Base-by-base conservation (phyloP, 495 filamentous ascomycete species). In the Thozetella sp. region DNA sequence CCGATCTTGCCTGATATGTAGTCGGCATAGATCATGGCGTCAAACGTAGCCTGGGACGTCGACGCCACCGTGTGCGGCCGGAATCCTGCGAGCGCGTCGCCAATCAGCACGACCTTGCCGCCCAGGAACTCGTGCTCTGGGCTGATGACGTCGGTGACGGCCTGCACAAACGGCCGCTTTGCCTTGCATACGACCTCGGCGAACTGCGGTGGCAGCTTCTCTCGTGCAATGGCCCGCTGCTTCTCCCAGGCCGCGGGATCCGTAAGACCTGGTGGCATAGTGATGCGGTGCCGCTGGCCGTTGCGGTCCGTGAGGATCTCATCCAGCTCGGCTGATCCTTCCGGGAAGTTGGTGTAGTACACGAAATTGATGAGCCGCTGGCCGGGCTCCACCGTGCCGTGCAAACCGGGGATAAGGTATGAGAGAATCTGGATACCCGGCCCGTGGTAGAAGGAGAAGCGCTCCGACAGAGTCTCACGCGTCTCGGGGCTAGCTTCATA, bases 401-500 rank as follows among this genome's bases (percentile, higher is more conserved):
- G 67, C 17, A 71, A 55, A 1, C 81, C 83, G 0, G 83, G 80
- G 43, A 87, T 86, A 15, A 80, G 70, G 61, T 88, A 86, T 17
- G 77, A 76, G 17, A 80, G 69, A 59, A 80, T 78, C 58, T 82
- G 75, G 11, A 76, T 65, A 19, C 73, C 72, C 12, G 66, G 64
- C n/a, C 67, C 65, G 59, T 78, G 75, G 63, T 72, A 82, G 65
- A 79, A 83, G 45, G 76, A 78, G 66, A 81, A 79, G 0, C 65
- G 61, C 54, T 91, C 87, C 53, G 86, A 72, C 40, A 86, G 78
- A 15, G 81, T 70, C 22, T 82, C 81, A 25, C 92, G 90, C 0
- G 83, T 69, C 58, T 90, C 86, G 65, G 94, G 92, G 64, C 95
- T 92, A 20, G 87, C 88, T 60, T 85, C 83, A 73, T 92, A 88